phyloP scores from a whole-genome alignment of 2,329 filamentous ascomycete species.

The Thielaviopsis cerberus region DNA sequence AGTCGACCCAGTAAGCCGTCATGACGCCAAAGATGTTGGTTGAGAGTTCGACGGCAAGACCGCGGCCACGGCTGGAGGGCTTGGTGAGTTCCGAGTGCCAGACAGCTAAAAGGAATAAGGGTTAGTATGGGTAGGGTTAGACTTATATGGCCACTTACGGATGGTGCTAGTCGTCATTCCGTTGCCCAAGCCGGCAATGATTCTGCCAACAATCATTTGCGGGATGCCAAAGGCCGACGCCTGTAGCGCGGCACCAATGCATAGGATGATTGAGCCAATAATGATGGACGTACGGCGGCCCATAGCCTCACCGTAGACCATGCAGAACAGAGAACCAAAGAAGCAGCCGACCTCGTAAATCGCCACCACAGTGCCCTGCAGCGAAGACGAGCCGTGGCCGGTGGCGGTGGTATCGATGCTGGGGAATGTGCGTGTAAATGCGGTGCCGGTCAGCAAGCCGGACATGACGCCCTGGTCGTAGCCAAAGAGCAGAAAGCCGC shows the following conservation, averaged over 20 bases:
- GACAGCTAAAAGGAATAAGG: conserved; percentile 38
- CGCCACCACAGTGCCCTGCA: conserved; percentile 43
- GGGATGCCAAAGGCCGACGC: conserved; percentile 29
- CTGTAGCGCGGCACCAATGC: conserved; percentile 39
- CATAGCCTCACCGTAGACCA: conserved; percentile 37
- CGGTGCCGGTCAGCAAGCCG: conserved; percentile 38
- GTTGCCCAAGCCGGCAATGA: background rate
- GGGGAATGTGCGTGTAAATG: conserved; percentile 24
- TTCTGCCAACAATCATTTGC: conserved; percentile 21
- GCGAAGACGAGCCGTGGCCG: conserved; percentile 23
- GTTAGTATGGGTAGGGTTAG: conserved; percentile 25
- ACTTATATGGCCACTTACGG: background rate
- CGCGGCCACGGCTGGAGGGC: conserved; percentile 30
- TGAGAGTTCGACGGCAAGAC: conserved; percentile 32
- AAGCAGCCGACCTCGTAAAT: conserved; percentile 31
- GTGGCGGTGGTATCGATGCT: conserved; percentile 24
- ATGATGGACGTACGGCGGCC: conserved; percentile 41
- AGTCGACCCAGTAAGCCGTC: conserved; percentile 26
- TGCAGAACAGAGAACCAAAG: conserved; percentile 19
- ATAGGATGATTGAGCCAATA: conserved; percentile 37
- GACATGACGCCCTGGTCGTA: conserved; percentile 59
- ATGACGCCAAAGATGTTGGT: conserved; percentile 34
- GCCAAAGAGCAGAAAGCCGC: conserved; percentile 19
- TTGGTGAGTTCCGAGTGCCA: conserved; percentile 37
- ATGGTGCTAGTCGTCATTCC: conserved; percentile 18